A percentile compares a stretch with the other conserved stretches of the same genome.
Conservation (phyloP, 2,329 filamentous ascomycete genomes). For the Cladosporium sp. region DNA sequence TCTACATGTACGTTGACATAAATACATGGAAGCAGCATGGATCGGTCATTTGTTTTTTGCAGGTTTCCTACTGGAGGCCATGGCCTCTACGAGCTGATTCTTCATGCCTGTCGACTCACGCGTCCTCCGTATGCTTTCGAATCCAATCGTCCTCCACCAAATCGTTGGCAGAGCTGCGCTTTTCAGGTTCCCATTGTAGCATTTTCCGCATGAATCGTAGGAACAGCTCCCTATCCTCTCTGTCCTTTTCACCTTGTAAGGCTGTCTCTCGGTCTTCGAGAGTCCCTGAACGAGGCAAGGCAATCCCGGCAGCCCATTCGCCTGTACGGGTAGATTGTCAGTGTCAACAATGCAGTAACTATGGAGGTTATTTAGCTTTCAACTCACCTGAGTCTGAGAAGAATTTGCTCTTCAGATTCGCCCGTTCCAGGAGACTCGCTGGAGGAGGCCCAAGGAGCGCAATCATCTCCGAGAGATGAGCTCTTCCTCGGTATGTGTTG, state of each 20-base stretch:
- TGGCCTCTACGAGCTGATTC: too few relatives aligned
- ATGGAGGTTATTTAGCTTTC: too few relatives aligned
- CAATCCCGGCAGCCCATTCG: not conserved
- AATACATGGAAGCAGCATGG: too few relatives aligned
- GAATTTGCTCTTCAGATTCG: not conserved
- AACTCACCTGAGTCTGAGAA: not conserved
- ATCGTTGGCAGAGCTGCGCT: not conserved
- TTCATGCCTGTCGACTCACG: too few relatives aligned
- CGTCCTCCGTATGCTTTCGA: not conserved
- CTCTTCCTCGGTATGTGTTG: not conserved
- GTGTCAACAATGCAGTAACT: too few relatives aligned
- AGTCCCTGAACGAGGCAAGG: not conserved
- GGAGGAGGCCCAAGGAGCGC: not conserved
- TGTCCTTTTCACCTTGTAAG: not conserved
- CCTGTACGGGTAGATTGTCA: not conserved
- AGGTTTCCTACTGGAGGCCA: too few relatives aligned
- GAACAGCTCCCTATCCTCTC: not conserved
- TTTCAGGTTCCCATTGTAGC: not conserved
- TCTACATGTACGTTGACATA: too few relatives aligned
- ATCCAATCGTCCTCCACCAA: not conserved
- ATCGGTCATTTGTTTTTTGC: too few relatives aligned
- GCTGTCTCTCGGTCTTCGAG: not conserved
- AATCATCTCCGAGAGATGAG: not conserved
- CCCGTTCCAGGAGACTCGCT: not conserved
- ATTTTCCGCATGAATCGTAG: not conserved